These are phyloP conservation scores for Pseudopithomyces maydicus DNA, from an alignment of 2,329 filamentous ascomycete genomes.

Conservation along the genomic window DNA sequence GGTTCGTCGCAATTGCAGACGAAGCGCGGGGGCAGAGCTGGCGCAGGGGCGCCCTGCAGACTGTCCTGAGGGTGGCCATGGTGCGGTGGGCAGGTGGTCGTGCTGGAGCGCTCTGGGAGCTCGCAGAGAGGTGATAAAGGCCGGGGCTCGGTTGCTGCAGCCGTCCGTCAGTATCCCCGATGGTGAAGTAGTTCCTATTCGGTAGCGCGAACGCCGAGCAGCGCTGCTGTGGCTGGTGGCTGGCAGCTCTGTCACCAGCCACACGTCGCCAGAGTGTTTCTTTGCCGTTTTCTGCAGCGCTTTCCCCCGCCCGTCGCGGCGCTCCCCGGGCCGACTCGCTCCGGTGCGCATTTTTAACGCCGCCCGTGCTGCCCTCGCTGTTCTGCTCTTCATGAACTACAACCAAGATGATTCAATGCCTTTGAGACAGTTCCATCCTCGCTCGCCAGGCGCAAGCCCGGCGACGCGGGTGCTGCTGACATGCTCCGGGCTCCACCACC, in stretches of 20 bases:
- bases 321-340: slow-evolving; percentile 20
- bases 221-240: slow-evolving; percentile 2
- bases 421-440: slow-evolving; percentile 60
- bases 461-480: slow-evolving; percentile 55
- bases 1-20: slow-evolving; percentile 34
- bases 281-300: slow-evolving; percentile 5
- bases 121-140: slow-evolving; percentile 5
- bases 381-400: slow-evolving; percentile 72
- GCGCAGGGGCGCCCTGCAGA: slow-evolving; percentile 46
- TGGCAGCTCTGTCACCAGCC: too few relatives aligned
- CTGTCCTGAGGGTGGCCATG: slow-evolving; percentile 51
- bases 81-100: slow-evolving; percentile 10
- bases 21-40: slow-evolving; percentile 35
- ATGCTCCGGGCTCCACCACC: slow-evolving; percentile 55
- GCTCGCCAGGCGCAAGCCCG: slow-evolving; percentile 55
- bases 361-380: slow-evolving; percentile 9
- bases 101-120: slow-evolving; percentile 18
- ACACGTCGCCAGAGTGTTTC: slow-evolving; percentile 5
- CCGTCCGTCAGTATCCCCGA: slow-evolving; percentile 10
- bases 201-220: neutral
- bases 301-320: slow-evolving; percentile 16
- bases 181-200: slow-evolving; percentile 21
- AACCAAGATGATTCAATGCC: slow-evolving; percentile 78
- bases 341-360: slow-evolving; percentile 13
- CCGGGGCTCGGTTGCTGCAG: neutral